A percentile compares a stretch with the other conserved stretches of the same genome.
phyloP scores from a whole-genome alignment of 305 asterid species.

The Fraxinus albicans region DNA sequence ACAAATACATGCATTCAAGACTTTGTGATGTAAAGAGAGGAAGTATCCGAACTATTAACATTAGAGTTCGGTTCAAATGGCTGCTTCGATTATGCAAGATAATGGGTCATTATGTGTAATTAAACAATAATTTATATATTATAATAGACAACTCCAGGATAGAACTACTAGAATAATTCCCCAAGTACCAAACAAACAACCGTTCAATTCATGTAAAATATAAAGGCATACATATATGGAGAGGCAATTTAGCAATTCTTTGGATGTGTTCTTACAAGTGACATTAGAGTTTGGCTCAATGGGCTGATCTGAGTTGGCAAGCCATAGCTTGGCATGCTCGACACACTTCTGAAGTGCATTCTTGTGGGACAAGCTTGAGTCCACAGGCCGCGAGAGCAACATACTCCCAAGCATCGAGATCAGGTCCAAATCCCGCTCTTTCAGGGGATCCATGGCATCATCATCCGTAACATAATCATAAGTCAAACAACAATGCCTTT shows the following conservation, averaged over 20 bases:
- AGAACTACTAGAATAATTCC: not conserved
- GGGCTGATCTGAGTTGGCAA: slow-evolving; percentile 57
- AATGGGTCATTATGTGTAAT: slow-evolving; percentile 5
- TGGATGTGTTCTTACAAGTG: slow-evolving; percentile 58
- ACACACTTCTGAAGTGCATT: slow-evolving; percentile 63
- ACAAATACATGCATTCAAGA: not conserved
- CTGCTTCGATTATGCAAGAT: slow-evolving; percentile 33
- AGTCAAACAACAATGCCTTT: slow-evolving; percentile 80
- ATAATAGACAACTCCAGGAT: not conserved
- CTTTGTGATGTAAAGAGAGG: not conserved
- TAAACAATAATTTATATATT: not conserved
- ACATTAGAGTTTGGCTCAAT: slow-evolving; percentile 42
- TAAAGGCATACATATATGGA: not conserved
- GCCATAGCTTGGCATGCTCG: slow-evolving; percentile 84
- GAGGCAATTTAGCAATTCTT: not conserved
- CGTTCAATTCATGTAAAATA: not conserved
- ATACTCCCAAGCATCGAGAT: slow-evolving; percentile 64
- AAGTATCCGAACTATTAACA: slow-evolving; percentile 26
- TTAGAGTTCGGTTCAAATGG: slow-evolving; percentile 23
- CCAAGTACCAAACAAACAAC: not conserved
- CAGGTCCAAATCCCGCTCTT: slow-evolving; percentile 80
- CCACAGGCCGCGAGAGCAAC: slow-evolving; percentile 68
- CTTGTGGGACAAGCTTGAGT: slow-evolving; percentile 77
- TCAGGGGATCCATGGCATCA: slow-evolving; percentile 61
- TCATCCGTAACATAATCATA: slow-evolving; percentile 93